Evolutionary conservation across 805 yeast genomes (phyloP).

Genomic region (Pichia pseudocactophila): DNA sequence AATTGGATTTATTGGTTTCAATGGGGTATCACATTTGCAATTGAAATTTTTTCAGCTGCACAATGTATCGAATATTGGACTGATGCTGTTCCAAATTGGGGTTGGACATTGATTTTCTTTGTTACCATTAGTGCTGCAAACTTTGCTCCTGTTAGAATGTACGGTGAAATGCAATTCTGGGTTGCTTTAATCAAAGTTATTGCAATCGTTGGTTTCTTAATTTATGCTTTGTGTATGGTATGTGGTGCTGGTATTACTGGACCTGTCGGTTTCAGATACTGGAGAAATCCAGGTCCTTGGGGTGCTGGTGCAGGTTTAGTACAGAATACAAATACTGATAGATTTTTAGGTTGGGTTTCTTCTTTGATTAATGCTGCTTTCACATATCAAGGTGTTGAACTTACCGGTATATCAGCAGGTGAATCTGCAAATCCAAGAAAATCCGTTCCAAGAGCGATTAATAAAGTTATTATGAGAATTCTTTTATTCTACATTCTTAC

Average conservation of each 20-base stretch:
- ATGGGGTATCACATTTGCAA: conserved; percentile 41
- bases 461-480: conserved; percentile 53
- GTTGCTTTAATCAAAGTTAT: conserved; percentile 42
- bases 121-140: conserved; percentile 38
- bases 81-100: conserved; percentile 36
- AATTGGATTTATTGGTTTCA: conserved; percentile 46
- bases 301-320: conserved; percentile 20
- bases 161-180: conserved; percentile 54
- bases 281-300: conserved; percentile 52
- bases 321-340: not conserved
- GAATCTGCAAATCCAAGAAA: conserved; percentile 49
- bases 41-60: conserved; percentile 44
- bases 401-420: conserved; percentile 52
- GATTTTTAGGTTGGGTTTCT: conserved; percentile 50
- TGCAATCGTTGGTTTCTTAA: conserved; percentile 47
- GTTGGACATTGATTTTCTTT: conserved; percentile 44
- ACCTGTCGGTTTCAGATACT: conserved; percentile 46
- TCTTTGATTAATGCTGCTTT: conserved; percentile 50
- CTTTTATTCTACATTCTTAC: conserved; percentile 44
- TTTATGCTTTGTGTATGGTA: conserved; percentile 41
- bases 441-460: conserved; percentile 50
- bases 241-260: conserved; percentile 54
- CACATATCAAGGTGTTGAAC: conserved; percentile 56
- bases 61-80: conserved; percentile 41
- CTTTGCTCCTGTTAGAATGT: conserved; percentile 50